These are phyloP conservation scores for Gaillardinia entomophila DNA, from an alignment of 805 yeast genomes.

Conservation along the genomic window DNA sequence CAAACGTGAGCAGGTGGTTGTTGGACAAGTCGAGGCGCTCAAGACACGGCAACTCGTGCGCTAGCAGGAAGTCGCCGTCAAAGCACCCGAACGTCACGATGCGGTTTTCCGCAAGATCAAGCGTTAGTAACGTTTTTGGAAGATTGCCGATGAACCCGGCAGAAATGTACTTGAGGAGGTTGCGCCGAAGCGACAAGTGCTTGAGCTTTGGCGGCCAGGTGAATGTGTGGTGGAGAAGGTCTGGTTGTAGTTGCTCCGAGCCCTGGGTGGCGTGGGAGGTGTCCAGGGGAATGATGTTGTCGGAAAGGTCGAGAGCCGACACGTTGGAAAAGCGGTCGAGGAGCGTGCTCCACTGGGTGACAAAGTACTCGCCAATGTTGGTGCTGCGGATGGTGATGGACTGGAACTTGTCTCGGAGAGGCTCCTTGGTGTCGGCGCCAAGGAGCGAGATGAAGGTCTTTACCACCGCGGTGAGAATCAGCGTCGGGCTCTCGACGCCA, in stretches of 20 bases:
- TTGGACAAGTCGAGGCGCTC: slow-evolving; percentile 4
- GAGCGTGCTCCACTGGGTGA: slow-evolving; percentile 25
- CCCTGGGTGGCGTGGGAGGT: background rate
- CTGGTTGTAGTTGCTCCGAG: background rate
- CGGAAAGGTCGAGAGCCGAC: slow-evolving; percentile 16
- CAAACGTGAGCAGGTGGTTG: slow-evolving; percentile 3
- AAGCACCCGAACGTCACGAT: slow-evolving; percentile 3
- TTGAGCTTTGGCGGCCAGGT: slow-evolving; percentile 20
- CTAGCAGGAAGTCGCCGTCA: background rate
- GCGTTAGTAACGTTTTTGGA: slow-evolving; percentile 19
- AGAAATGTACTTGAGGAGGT: slow-evolving; percentile 15
- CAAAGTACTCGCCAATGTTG: slow-evolving; percentile 28
- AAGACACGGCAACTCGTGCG: slow-evolving; percentile 6
- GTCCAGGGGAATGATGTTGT: slow-evolving; percentile 15
- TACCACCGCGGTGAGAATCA: slow-evolving; percentile 22
- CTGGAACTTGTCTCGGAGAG: slow-evolving; percentile 13
- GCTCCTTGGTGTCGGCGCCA: slow-evolving; percentile 7
- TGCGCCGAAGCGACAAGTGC: slow-evolving; percentile 18
- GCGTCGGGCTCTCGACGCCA: slow-evolving; percentile 24
- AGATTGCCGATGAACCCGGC: slow-evolving; percentile 13
- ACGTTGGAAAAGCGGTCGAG: slow-evolving; percentile 18
- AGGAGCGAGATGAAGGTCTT: slow-evolving; percentile 19
- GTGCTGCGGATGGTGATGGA: slow-evolving; percentile 22
- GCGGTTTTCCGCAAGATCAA: slow-evolving; percentile 18
- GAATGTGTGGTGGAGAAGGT: slow-evolving; percentile 2